A percentile compares a stretch with the other conserved stretches of the same genome.
Conservation (phyloP, 1,284 basidiomycete genomes). For the Moesziomyces sp. region DNA sequence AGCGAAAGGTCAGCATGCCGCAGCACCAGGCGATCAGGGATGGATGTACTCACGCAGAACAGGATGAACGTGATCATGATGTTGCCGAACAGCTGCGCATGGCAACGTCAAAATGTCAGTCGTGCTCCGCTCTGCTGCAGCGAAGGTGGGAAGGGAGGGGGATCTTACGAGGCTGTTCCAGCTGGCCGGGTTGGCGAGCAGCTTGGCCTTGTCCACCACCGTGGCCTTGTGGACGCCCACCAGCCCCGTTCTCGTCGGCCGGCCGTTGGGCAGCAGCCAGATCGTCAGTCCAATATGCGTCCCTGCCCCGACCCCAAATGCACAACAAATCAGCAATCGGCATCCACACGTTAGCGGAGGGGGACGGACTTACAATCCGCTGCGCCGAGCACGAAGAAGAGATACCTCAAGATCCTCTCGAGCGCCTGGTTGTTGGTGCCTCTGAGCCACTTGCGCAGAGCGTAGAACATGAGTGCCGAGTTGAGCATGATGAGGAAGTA, state of each 20-base stretch:
- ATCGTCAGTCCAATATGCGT: slow-evolving; percentile 57
- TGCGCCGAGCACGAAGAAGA: slow-evolving; percentile 52
- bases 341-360: not conserved
- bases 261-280: slow-evolving; percentile 52
- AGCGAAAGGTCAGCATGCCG: not conserved
- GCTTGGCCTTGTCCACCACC: slow-evolving; percentile 13
- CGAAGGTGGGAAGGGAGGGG: too few species aligned
- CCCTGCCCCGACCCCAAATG: slow-evolving; percentile 7
- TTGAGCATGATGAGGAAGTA: slow-evolving; percentile 62
- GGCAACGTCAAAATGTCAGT: slow-evolving; percentile 3
- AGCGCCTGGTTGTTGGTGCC: slow-evolving; percentile 19
- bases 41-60: slow-evolving; percentile 43
- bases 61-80: slow-evolving; percentile 59
- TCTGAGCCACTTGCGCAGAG: slow-evolving; percentile 28
- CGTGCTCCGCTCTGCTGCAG: too few species aligned
- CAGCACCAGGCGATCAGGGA: too few species aligned
- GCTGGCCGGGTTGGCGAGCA: slow-evolving; percentile 23
- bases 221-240: slow-evolving; percentile 9
- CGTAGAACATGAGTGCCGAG: slow-evolving; percentile 49
- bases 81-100: slow-evolving; percentile 56
- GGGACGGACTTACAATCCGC: slow-evolving; percentile 51
- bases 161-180: slow-evolving; percentile 53
- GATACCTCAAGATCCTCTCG: slow-evolving; percentile 39
- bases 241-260: slow-evolving; percentile 9
- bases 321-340: too few species aligned